Evolutionary conservation across 768 basidiomycete species (phyloP).

Genomic region (Piloderma croceum): DNA sequence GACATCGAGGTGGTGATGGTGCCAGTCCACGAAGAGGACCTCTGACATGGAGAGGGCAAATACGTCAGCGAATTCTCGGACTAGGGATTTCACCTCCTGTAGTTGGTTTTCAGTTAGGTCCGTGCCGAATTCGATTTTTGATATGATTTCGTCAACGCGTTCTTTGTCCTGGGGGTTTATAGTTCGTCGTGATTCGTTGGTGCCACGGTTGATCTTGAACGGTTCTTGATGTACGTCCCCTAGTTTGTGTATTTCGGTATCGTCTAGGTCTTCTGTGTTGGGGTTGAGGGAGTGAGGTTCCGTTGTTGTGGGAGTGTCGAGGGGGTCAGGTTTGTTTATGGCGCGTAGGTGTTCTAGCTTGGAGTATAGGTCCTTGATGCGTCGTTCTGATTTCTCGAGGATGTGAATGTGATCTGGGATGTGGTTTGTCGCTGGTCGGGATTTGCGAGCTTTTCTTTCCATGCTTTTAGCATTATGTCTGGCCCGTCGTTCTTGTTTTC

Average conservation of each 20-base stretch:
- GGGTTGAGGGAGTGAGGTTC: not conserved
- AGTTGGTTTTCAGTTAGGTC: slow-evolving; percentile 26
- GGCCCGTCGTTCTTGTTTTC: too few species aligned
- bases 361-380: too few species aligned
- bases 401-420: too few species aligned
- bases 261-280: not conserved
- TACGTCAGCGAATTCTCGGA: slow-evolving; percentile 31
- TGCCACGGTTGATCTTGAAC: not conserved
- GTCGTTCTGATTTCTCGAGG: too few species aligned
- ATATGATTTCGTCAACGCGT: slow-evolving; percentile 9
- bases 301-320: not conserved
- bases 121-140: slow-evolving; percentile 18
- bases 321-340: not conserved
- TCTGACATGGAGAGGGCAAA: slow-evolving; percentile 37
- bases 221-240: not conserved
- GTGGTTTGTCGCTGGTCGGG: too few species aligned
- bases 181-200: not conserved
- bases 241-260: not conserved
- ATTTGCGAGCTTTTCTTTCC: too few species aligned
- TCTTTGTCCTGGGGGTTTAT: slow-evolving; percentile 10
- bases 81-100: slow-evolving; percentile 13
- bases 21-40: slow-evolving; percentile 27
- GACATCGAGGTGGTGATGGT: slow-evolving; percentile 30
- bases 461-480: too few species aligned
- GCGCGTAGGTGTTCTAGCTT: not conserved